These are phyloP conservation scores for Leccinum disarticulatum DNA, from an alignment of 768 basidiomycete species.

Conservation along the genomic window DNA sequence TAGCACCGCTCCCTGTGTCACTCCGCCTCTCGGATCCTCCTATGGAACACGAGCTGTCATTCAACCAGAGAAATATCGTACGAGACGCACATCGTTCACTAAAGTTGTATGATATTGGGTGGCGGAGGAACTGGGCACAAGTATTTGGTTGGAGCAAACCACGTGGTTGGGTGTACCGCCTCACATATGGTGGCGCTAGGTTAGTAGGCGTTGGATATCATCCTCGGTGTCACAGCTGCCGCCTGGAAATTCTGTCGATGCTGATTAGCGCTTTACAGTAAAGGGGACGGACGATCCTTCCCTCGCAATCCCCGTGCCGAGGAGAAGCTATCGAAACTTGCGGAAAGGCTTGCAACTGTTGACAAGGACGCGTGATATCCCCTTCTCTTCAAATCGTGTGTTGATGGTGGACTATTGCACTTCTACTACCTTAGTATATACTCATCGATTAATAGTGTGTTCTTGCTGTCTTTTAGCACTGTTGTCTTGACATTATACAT, in stretches of 20 bases:
- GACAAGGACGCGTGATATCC: constrained; percentile 47
- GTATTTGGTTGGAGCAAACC: constrained; percentile 59
- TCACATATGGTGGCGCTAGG: constrained; percentile 65
- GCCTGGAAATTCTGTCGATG: neutral
- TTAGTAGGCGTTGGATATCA: constrained; percentile 35
- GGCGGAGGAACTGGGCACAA: constrained; percentile 67
- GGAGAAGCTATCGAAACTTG: constrained; percentile 63
- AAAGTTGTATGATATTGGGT: constrained; percentile 71
- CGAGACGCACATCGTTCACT: constrained; percentile 60
- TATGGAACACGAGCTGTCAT: constrained; percentile 68
- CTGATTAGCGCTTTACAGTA: constrained; percentile 34
- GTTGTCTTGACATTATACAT: constrained; percentile 12
- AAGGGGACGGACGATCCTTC: constrained; percentile 67
- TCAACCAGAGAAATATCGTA: constrained; percentile 62
- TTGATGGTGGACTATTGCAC: neutral
- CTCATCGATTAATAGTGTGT: constrained; percentile 3
- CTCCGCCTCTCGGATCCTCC: constrained; percentile 66
- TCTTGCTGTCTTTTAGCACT: neutral
- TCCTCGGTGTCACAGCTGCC: neutral
- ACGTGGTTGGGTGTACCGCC: constrained; percentile 51
- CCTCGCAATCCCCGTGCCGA: constrained; percentile 69
- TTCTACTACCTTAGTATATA: constrained; percentile 3
- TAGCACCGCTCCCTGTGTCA: constrained; percentile 56
- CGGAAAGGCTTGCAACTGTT: constrained; percentile 54
- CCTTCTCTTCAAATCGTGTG: neutral